A percentile compares a stretch with the other conserved stretches of the same genome.
phyloP scores from a whole-genome alignment of 2,329 filamentous ascomycete genomes.

The Venturia asperata region DNA sequence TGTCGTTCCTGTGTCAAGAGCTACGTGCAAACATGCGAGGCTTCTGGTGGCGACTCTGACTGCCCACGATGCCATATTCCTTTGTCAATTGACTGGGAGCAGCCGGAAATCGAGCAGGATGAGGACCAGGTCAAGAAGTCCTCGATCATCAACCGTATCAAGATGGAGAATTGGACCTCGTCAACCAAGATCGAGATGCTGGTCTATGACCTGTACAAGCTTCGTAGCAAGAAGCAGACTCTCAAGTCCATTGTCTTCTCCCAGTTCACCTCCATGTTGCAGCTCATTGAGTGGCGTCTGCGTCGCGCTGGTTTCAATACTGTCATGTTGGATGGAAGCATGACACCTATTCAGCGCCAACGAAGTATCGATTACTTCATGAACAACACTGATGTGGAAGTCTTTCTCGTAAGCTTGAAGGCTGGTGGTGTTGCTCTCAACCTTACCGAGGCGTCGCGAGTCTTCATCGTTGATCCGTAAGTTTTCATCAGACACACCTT shows the following conservation, averaged over 20 bases:
- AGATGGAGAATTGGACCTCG: slow-evolving; percentile 98
- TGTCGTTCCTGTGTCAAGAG: slow-evolving; percentile 73
- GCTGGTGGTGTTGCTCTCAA: slow-evolving; percentile 94
- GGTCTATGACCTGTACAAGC: slow-evolving; percentile 85
- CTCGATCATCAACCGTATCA: slow-evolving; percentile 96
- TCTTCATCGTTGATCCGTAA: slow-evolving; percentile 94
- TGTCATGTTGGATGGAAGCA: slow-evolving; percentile 95
- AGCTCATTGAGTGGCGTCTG: slow-evolving; percentile 93
- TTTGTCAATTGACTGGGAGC: slow-evolving; percentile 84
- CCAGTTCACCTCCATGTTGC: slow-evolving; percentile 94
- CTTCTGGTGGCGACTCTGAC: slow-evolving; percentile 53
- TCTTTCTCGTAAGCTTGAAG: slow-evolving; percentile 92
- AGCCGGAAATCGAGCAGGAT: slow-evolving; percentile 91
- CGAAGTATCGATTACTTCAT: slow-evolving; percentile 95
- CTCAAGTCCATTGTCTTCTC: slow-evolving; percentile 97
- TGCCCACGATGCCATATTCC: slow-evolving; percentile 90
- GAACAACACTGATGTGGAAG: slow-evolving; percentile 88
- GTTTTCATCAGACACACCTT: slow-evolving; percentile 33
- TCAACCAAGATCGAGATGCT: slow-evolving; percentile 97
- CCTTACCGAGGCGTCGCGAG: slow-evolving; percentile 84
- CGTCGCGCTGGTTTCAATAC: slow-evolving; percentile 96
- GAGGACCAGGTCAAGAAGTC: slow-evolving; percentile 82
- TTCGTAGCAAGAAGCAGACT: slow-evolving; percentile 85
- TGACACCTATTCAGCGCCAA: slow-evolving; percentile 90
- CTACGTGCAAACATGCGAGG: slow-evolving; percentile 71